Evolutionary conservation across 129 eudicot species (phyloP), one percentile per base, ranked within the genome.

Genomic region (Artemisia annua): DNA sequence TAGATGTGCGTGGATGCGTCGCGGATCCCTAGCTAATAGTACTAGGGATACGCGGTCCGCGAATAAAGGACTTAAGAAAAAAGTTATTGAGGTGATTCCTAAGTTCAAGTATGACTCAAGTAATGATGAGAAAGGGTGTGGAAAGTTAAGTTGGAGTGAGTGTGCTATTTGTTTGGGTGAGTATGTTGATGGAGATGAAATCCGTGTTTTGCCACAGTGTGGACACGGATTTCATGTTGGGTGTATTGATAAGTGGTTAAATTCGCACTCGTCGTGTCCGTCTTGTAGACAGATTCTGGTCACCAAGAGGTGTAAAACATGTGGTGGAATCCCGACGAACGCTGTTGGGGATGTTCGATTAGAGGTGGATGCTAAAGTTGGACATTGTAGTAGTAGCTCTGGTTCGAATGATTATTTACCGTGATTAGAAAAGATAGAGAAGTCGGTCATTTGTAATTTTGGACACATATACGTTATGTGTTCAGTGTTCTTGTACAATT

Each of bases 1-100:
- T 63, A 79, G 91, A 12, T 87, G 88, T 67, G 75, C 81, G 52
- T 87, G 91, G 79, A 72, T 83, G 43, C 86, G 81, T 50, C 88
- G 81, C 28, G 60, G 77, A 5, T 3, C 70, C 19, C 14, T 56
- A 11, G 67, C 22, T 11, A 61, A 8, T 1, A 3, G 54, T 6
- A 9, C 26, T 3, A 11, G 57, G 9, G 53, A 17, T 24, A 14
- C 8, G 11, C 72, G 19, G n/a, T 32, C 84, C 28, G 69, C 79
- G 51, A 75, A 75, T 48, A 78, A 50, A 65, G 87, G 90, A 22
- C 63, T 86, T 26, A 86, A 74, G 67, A 83, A 80, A 63, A 83
- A 83, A 56, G n/a, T 72, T 16, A 77, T 86, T 3, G 72, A 83
- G 57, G 39, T 69, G 16, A 16, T 86, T 13, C 90, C 90, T 5